Base-by-base conservation (phyloP, 495 filamentous ascomycete species). In the Penicillium goetzii region DNA sequence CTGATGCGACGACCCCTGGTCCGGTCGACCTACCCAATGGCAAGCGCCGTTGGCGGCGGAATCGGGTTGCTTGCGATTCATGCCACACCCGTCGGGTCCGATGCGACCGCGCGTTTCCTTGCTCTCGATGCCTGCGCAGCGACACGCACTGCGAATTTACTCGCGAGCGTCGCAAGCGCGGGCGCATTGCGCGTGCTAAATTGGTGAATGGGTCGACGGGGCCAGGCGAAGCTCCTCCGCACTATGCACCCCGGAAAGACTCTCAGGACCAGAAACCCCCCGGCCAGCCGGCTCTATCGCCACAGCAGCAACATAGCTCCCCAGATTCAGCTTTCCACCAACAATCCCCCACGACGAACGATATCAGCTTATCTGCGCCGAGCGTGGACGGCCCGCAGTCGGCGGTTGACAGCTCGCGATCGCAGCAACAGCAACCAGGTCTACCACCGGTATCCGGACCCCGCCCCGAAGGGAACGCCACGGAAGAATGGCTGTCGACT, bases 101-200 rank as follows among this genome's bases (percentile, higher is more conserved):
- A 65, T 82, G 79, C 71, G 79, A 82, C 63, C 78, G 79, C 19
- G 78, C 77, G 4, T 82, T 82, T 49, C 79, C 79, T 14, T 82
- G 79, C 57, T 79, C 78, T 21, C 72, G 79, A 59, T 82, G 79
- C 38, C 70, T 80, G 15, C 76, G 78, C 32, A 78, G 78, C 63
- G 76, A 80, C 6, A 76, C 73, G 25, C 73, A 64, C 30, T 82
- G 79, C 57, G 75, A 80, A 67, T 79, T 82, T 36, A 82, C 79
- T 6, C 73, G 79, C 17, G 79, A 82, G 61, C 75, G 76, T 19
- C 73, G 79, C 10, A 82, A 82, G 62, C 69, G 79, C 64, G 79
- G 79, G 9, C 77, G 79, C 30, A 80, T 82, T 47, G 76, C 79
- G 19, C 76, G 79, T 51, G 64, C 74, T 0, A 75, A 72, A 54